These are phyloP conservation scores for Paspalum notatum DNA, from an alignment of 176 grass and related monocot species.

Conservation along the genomic window DNA sequence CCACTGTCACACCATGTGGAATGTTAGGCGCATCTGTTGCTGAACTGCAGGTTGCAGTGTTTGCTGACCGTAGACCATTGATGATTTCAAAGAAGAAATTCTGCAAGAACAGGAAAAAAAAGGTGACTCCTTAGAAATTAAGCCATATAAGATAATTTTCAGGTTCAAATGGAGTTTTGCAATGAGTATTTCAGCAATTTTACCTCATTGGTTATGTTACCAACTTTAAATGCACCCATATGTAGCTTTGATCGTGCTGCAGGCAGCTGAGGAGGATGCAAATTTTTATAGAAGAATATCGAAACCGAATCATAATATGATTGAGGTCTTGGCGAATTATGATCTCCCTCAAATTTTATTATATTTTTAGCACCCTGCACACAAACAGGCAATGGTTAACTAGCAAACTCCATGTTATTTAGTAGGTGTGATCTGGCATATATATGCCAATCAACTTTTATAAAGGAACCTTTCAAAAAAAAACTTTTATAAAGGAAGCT, in stretches of 20 bases:
- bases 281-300: constrained; percentile 85
- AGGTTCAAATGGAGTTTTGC: constrained; percentile 12
- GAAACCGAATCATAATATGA: constrained; percentile 98
- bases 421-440: neutral
- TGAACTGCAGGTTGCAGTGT: constrained; percentile 61
- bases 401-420: constrained; percentile 5
- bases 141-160: constrained; percentile 23
- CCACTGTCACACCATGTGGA: constrained; percentile 48
- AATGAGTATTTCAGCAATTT: constrained; percentile 14
- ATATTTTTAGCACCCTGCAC: constrained; percentile 87
- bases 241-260: constrained; percentile 58
- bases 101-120: constrained; percentile 40
- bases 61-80: constrained; percentile 53
- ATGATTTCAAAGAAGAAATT: constrained; percentile 90
- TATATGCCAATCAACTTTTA: constrained; percentile 29
- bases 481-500: constrained; percentile 23
- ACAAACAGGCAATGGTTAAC: constrained; percentile 14
- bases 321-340: constrained; percentile 89
- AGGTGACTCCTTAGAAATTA: constrained; percentile 20
- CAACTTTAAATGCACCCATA: constrained; percentile 67
- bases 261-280: constrained; percentile 79
- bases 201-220: constrained; percentile 71
- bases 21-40: constrained; percentile 56
- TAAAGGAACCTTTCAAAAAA: no score
- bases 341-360: constrained; percentile 97